Conservation (phyloP, 1,284 basidiomycete genomes). For the Ustilago tritici region DNA sequence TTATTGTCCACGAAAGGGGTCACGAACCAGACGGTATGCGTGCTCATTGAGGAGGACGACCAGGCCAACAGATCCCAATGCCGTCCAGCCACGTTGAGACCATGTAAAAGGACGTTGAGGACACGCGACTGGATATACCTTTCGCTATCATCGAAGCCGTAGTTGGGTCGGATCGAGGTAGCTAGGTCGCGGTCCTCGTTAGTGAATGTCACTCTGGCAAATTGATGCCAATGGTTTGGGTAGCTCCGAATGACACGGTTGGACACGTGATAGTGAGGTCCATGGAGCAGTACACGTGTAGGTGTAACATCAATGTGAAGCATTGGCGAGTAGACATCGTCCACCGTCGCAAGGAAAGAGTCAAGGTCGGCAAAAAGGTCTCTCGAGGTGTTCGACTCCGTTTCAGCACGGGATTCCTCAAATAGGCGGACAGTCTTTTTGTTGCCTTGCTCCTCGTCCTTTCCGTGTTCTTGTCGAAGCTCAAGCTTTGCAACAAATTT, state of each 20-base stretch:
- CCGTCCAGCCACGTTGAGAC: conserved; percentile 30
- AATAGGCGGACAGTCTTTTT: conserved; percentile 9
- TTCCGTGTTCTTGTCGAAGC: conserved; percentile 20
- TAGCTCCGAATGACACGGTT: conserved; percentile 40
- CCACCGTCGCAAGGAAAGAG: conserved; percentile 6
- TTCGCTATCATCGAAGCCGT: conserved; percentile 23
- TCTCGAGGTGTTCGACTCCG: neutral
- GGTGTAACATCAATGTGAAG: conserved; percentile 35
- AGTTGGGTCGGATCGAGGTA: conserved; percentile 30
- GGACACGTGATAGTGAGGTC: conserved; percentile 40
- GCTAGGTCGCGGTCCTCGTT: conserved; percentile 33
- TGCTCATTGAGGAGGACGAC: conserved; percentile 39
- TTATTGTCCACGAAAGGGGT: conserved; percentile 21
- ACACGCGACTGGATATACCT: conserved; percentile 23
- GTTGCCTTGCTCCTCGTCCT: conserved; percentile 17
- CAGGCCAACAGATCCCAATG: conserved; percentile 39
- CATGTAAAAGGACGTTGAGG: conserved; percentile 23
- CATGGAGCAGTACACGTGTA: conserved; percentile 23
- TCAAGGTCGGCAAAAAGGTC: conserved; percentile 12
- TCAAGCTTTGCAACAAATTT: conserved; percentile 29
- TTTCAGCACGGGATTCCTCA: conserved; percentile 23
- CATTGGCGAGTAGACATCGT: conserved; percentile 18
- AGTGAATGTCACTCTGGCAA: conserved; percentile 34
- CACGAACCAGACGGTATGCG: conserved; percentile 37
- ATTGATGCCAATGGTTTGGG: conserved; percentile 31